Evolutionary conservation across 2,329 filamentous ascomycete genomes (phyloP), one percentile per base, ranked within the genome.

Genomic region (Fusarium sp.): DNA sequence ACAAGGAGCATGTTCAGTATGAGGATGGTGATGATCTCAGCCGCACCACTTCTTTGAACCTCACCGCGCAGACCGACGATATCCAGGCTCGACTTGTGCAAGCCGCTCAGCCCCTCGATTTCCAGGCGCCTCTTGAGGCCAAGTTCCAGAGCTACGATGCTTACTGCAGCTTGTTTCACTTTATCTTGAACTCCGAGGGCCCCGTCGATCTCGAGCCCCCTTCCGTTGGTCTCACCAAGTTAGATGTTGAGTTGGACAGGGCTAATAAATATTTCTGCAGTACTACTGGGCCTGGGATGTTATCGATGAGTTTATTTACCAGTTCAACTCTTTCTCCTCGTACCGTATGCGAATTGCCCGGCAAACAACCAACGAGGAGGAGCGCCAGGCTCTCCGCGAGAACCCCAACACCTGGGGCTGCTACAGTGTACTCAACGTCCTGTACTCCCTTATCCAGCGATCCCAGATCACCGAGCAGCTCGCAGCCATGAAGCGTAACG

Each of bases 231-330:
- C 70, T 59, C 37, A 46, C 67, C 62, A 68, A 66, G 47, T 60
- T 40, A 40, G 52, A 33, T 73, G 64, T 46, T 62, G 52, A 52
- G 62, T 38, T 56, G 50, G 43, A 38, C 60, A 43, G 58, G 67
- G 75, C 76, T 78, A 69, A 78, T 64, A 59, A 54, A 66, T 57
- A 18, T 33, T 44, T 61, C 21, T 53, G 49, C 82, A 98, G 94
- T 97, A 97, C 87, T 98, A 96, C 88, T 99, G 96, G 96, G 96
- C 96, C 46, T 99, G 96, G 96, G 96, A 99, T 84, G 96, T 98
- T 77, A 98, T 99, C 85, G 96, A 99, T 84, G 96, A 99, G 85
- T 99, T 99, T 88, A 98, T 99, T 86, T 99, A 99, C 88, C 96
- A 99, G 85, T 99, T 99, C 89, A 98, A 99, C 89, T 97, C 95